phyloP scores from a whole-genome alignment of 208 protist species.

The Trypanosoma boissoni region DNA sequence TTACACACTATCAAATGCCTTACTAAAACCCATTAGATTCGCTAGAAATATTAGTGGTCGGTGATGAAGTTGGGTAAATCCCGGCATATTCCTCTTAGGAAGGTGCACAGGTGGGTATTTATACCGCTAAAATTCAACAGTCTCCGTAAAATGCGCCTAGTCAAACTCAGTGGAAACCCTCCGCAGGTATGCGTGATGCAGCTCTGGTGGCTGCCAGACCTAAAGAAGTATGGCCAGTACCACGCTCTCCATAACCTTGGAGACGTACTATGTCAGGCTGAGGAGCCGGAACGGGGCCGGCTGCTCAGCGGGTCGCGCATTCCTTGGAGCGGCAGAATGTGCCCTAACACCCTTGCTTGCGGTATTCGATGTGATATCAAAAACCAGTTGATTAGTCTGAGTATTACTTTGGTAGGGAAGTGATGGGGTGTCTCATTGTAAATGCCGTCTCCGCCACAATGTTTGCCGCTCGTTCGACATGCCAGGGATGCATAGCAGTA shows the following conservation, averaged over 20 bases:
- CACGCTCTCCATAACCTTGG: not conserved
- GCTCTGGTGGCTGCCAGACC: not conserved
- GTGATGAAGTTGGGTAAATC: not conserved
- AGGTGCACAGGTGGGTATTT: not conserved
- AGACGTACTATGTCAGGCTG: conserved; percentile 1
- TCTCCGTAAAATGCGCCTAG: not conserved
- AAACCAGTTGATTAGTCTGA: not conserved
- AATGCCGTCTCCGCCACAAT: conserved; percentile 3
- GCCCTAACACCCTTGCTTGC: not conserved
- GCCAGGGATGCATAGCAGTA: not conserved
- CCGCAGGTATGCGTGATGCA: not conserved
- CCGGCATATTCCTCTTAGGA: not conserved
- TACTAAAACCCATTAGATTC: conserved; percentile 3
- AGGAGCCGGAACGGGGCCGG: not conserved
- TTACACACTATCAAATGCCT: conserved; percentile 1
- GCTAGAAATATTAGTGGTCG: not conserved
- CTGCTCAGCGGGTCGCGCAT: not conserved
- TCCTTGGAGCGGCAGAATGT: not conserved
- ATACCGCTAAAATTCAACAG: conserved; percentile 3
- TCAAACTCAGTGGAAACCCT: not conserved
- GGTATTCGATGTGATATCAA: not conserved
- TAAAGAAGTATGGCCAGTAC: not conserved
- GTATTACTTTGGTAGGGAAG: not conserved
- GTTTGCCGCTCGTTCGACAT: not conserved
- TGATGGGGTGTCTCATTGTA: conserved; percentile 10